These are phyloP conservation scores for Potentilla sterilis DNA, from an alignment of 306 rosid genomes.

Conservation along the genomic window DNA sequence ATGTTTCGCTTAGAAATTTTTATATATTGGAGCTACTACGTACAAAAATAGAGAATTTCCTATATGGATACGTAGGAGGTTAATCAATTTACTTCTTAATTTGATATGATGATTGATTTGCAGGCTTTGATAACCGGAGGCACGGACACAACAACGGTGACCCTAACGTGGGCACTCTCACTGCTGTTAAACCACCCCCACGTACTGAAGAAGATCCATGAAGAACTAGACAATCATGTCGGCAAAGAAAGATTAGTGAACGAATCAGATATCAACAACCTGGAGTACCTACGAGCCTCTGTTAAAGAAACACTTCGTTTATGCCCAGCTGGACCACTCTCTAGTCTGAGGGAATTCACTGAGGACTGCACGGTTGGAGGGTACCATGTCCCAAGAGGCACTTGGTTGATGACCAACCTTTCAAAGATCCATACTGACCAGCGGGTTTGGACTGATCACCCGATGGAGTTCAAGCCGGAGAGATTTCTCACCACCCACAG, in stretches of 20 bases:
- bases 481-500: conserved; percentile 49
- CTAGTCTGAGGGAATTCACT: conserved; percentile 33
- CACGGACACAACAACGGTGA: conserved; percentile 44
- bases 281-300: conserved; percentile 52
- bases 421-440: conserved; percentile 61
- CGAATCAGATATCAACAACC: conserved; percentile 43
- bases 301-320: conserved; percentile 51
- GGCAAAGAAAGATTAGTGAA: conserved; percentile 45
- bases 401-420: conserved; percentile 39
- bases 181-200: conserved; percentile 35
- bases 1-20: background rate
- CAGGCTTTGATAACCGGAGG: conserved; percentile 43
- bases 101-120: background rate
- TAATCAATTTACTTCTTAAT: background rate
- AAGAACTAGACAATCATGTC: conserved; percentile 51
- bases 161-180: conserved; percentile 41
- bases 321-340: conserved; percentile 47
- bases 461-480: conserved; percentile 52
- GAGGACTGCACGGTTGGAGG: conserved; percentile 42
- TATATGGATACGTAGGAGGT: too few species aligned
- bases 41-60: too few species aligned
- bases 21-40: too few species aligned
- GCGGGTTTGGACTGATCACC: conserved; percentile 36
- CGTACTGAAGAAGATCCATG: conserved; percentile 30
- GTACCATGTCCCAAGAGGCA: conserved; percentile 42